A percentile compares a stretch with the other conserved stretches of the same genome.
These are phyloP conservation scores for Kentomonas sorsogonicus DNA, from an alignment of 208 protist genomes.

Conservation along the genomic window DNA sequence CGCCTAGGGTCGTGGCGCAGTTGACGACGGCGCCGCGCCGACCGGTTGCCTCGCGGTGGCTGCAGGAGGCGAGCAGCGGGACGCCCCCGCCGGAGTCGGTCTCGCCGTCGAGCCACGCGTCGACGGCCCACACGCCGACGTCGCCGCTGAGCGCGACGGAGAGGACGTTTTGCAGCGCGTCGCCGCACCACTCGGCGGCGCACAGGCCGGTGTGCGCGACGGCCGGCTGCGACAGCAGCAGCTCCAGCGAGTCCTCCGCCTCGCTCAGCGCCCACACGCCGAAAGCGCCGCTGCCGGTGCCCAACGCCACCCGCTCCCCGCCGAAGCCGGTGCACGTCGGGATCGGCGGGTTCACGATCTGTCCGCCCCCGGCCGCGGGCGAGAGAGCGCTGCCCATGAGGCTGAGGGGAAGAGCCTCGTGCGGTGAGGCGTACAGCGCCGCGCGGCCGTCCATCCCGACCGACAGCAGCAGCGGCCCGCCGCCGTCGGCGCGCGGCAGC, in stretches of 20 bases:
- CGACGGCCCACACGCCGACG: conserved; percentile 66
- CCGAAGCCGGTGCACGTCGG: conserved; percentile 43
- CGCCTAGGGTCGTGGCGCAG: conserved; percentile 20
- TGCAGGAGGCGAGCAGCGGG: conserved; percentile 40
- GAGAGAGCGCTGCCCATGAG: conserved; percentile 11
- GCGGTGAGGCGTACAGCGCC: conserved; percentile 27
- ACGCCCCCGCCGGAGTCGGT: conserved; percentile 23
- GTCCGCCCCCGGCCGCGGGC: neutral
- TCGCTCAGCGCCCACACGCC: conserved; percentile 35
- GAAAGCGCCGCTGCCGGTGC: conserved; percentile 63
- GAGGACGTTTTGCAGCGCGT: conserved; percentile 42
- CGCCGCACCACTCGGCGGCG: conserved; percentile 40
- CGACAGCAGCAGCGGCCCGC: conserved; percentile 22
- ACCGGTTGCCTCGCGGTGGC: conserved; percentile 38
- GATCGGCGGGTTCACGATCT: conserved; percentile 69
- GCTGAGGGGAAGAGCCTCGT: conserved; percentile 6
- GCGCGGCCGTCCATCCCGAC: conserved; percentile 67
- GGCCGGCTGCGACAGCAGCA: too few species aligned
- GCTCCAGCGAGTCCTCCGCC: conserved; percentile 59
- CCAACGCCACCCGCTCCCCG: conserved; percentile 29
- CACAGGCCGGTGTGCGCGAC: conserved; percentile 63
- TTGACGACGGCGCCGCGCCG: conserved; percentile 29
- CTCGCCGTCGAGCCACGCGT: conserved; percentile 27
- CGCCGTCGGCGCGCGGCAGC: neutral
- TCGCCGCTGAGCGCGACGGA: conserved; percentile 72